phyloP scores from a whole-genome alignment of 805 yeast genomes.

The Sungouiella blattae region DNA sequence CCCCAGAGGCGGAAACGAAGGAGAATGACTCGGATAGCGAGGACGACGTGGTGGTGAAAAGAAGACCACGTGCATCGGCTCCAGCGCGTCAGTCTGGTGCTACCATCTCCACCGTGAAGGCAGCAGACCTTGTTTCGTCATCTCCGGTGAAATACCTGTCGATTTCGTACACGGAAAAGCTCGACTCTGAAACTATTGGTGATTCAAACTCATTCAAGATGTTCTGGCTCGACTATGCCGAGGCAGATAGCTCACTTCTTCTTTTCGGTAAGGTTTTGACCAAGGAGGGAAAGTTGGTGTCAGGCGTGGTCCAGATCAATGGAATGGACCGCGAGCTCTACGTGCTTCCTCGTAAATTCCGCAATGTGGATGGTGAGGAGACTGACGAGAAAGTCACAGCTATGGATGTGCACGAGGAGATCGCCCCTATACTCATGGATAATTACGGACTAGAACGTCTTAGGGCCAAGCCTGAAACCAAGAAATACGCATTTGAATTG shows the following conservation, averaged over 20 bases:
- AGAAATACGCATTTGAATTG: slow-evolving; percentile 86
- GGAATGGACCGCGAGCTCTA: slow-evolving; percentile 69
- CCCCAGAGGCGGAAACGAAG: slow-evolving; percentile 1
- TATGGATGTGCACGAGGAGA: slow-evolving; percentile 74
- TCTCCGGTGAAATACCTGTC: slow-evolving; percentile 21
- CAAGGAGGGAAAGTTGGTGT: slow-evolving; percentile 54
- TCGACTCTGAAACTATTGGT: slow-evolving; percentile 17
- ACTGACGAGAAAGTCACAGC: slow-evolving; percentile 41
- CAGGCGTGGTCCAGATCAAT: slow-evolving; percentile 73
- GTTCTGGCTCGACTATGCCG: slow-evolving; percentile 90
- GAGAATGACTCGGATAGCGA: slow-evolving; percentile 13
- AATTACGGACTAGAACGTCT: slow-evolving; percentile 60
- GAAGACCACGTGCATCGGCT: slow-evolving; percentile 48
- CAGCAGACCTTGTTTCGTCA: slow-evolving; percentile 20
- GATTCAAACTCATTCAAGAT: slow-evolving; percentile 52
- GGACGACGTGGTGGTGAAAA: slow-evolving; percentile 54
- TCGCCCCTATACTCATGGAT: slow-evolving; percentile 60
- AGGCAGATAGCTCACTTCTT: slow-evolving; percentile 62
- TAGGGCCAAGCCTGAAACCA: slow-evolving; percentile 66
- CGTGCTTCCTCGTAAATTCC: slow-evolving; percentile 64
- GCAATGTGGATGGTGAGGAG: slow-evolving; percentile 41
- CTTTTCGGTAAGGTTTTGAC: slow-evolving; percentile 79
- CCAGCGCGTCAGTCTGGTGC: slow-evolving; percentile 38
- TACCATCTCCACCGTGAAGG: slow-evolving; percentile 39
- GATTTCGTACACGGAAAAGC: slow-evolving; percentile 30